phyloP scores from a whole-genome alignment of 2,329 filamentous ascomycete species.

The Orbilia oligospora region DNA sequence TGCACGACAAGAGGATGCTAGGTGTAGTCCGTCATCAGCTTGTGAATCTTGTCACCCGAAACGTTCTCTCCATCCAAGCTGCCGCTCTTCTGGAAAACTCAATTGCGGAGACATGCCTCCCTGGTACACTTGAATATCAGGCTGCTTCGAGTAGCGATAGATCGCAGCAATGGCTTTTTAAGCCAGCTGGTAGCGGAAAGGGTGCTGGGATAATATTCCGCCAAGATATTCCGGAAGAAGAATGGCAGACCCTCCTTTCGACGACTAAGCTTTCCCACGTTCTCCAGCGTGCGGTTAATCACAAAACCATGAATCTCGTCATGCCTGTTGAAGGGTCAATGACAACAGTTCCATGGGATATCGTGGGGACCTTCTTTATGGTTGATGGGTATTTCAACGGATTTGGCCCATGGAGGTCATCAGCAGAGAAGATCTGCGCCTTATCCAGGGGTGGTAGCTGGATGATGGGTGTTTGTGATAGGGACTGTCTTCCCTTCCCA shows the following conservation, averaged over 20 bases:
- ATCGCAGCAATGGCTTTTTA: slow-evolving; percentile 66
- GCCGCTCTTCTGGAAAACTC: slow-evolving; percentile 64
- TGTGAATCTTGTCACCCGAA: slow-evolving; percentile 58
- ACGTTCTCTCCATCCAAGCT: slow-evolving; percentile 9
- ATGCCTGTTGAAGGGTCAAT: slow-evolving; percentile 2
- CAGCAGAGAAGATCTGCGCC: slow-evolving; percentile 60
- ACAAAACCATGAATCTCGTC: slow-evolving; percentile 49
- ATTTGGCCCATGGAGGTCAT: slow-evolving; percentile 58
- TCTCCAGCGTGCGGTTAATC: slow-evolving; percentile 60
- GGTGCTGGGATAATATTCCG: slow-evolving; percentile 68
- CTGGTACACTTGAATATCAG: slow-evolving; percentile 64
- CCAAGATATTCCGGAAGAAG: slow-evolving; percentile 65
- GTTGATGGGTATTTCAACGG: slow-evolving; percentile 60
- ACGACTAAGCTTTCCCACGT: slow-evolving; percentile 26
- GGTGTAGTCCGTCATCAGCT: slow-evolving; percentile 67
- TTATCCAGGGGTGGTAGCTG: slow-evolving; percentile 52
- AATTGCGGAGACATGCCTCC: slow-evolving; percentile 66
- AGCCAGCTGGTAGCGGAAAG: slow-evolving; percentile 67
- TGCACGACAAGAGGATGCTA: slow-evolving; percentile 69
- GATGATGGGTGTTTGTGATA: slow-evolving; percentile 45
- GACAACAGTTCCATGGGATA: slow-evolving; percentile 37
- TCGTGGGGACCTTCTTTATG: slow-evolving; percentile 62
- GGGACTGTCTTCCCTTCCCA: slow-evolving; percentile 41
- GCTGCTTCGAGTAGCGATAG: slow-evolving; percentile 46
- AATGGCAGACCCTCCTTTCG: slow-evolving; percentile 64